phyloP scores from a whole-genome alignment of 2,329 filamentous ascomycete genomes.

The Coleophoma cylindrospora region DNA sequence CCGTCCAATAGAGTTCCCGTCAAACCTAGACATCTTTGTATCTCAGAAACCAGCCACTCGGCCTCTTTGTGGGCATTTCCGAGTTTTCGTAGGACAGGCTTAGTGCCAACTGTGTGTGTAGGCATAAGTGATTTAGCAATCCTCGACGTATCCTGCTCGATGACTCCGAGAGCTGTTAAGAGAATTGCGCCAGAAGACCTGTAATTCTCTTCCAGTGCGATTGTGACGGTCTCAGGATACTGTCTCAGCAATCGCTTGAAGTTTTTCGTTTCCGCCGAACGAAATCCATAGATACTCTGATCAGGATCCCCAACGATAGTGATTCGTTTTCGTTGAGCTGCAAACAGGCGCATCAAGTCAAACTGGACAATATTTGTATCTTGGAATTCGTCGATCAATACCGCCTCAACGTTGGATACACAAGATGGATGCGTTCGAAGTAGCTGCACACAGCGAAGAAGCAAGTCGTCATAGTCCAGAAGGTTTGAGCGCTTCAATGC shows the following conservation, averaged over 20 bases:
- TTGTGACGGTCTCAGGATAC: conserved; percentile 73
- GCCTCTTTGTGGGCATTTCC: conserved; percentile 69
- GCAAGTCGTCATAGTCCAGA: conserved; percentile 90
- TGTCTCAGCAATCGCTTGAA: conserved; percentile 71
- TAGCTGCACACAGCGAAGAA: conserved; percentile 78
- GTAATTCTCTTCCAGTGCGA: conserved; percentile 91
- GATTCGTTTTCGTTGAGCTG: conserved; percentile 66
- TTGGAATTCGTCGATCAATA: conserved; percentile 96
- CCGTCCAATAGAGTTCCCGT: conserved; percentile 68
- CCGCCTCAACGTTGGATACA: conserved; percentile 83
- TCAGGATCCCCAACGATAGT: conserved; percentile 96
- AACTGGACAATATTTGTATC: conserved; percentile 96
- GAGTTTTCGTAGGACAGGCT: conserved; percentile 75
- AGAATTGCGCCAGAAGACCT: conserved; percentile 85
- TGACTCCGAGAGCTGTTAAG: conserved; percentile 73
- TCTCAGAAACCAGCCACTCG: conserved; percentile 83
- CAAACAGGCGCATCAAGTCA: conserved; percentile 86
- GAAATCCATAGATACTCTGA: conserved; percentile 96
- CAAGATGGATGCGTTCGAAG: conserved; percentile 69
- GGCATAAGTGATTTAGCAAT: conserved; percentile 77
- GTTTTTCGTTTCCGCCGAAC: conserved; percentile 88
- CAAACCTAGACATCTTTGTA: conserved; percentile 64
- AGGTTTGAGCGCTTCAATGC: conserved; percentile 73
- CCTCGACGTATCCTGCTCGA: conserved; percentile 79
- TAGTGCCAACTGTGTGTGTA: conserved; percentile 73